Evolutionary conservation across 805 yeast species (phyloP), one percentile per base, ranked within the genome.

Genomic region (Starmerella stellata): DNA sequence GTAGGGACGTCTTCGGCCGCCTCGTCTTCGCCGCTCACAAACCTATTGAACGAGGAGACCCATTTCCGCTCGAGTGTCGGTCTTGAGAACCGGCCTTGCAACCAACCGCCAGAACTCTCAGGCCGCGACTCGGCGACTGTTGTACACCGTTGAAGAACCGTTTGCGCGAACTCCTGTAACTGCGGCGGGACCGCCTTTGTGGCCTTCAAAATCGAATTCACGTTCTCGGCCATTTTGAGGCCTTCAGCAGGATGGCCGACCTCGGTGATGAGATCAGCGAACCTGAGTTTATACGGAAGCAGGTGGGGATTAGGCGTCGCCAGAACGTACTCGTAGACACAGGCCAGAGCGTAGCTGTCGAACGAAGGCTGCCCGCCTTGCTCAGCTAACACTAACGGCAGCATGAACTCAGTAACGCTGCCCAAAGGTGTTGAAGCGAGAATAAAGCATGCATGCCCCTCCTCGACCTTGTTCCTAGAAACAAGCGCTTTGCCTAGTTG

Each of bases 1-100:
- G n/a, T n/a, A n/a, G n/a, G n/a, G n/a, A n/a, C n/a, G n/a, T n/a
- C n/a, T n/a, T n/a, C n/a, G 21, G 18, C 24, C 15, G 15, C 41
- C 13, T 40, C 62, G 27, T 78, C 93, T 35, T 87, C 95, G 1
- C 94, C 95, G 30, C 93, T 76, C 41, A 87, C 83, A 56, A 76
- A 74, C 54, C 74, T 75, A 53, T 70, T 75, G 52, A 78, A 72
- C 4, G 79, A 71, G 32, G 78, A 85, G 9, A 90, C 87, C 93
- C 93, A 81, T 38, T 82, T 75, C 52, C 72, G 77, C 48, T 83
- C 93, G 38, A 81, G 63, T 47, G 53, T 52, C 13, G 65, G 64
- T 50, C 75, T 74, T 20, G 53, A 52, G 21, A 60, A 46, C 38
- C 55, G 55, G n/a, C 59, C 48, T 13, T 80, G 76, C 46, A 83